These are phyloP conservation scores for Solanum okadae DNA, from an alignment of 257 asterid genomes.

Conservation along the genomic window DNA sequence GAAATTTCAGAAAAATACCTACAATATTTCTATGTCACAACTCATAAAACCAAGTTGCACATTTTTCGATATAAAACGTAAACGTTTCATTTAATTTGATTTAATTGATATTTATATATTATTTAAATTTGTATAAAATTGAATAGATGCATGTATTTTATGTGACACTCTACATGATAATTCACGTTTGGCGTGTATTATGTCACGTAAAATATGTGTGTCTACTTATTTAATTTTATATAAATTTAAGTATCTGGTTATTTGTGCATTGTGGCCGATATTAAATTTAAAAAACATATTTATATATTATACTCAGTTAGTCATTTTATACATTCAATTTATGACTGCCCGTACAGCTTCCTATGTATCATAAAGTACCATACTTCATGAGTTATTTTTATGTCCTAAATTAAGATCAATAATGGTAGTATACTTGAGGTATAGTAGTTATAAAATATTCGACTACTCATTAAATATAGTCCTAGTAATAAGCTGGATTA, in stretches of 20 bases:
- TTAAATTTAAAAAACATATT: too few relatives aligned
- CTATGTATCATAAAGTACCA: background rate
- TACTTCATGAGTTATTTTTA: background rate
- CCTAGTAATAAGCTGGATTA: background rate
- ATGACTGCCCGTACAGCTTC: background rate
- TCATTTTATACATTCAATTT: background rate
- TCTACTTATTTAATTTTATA: too few relatives aligned
- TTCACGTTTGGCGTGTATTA: fast-evolving
- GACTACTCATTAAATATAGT: background rate
- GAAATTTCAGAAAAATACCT: background rate
- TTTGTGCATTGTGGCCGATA: fast-evolving
- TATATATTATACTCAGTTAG: background rate
- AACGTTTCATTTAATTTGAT: background rate
- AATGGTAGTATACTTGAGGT: background rate
- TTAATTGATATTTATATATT: too few relatives aligned
- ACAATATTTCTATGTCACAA: background rate
- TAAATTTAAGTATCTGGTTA: too few relatives aligned
- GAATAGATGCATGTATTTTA: fast-evolving
- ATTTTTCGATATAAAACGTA: background rate
- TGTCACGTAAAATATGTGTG: fast-evolving
- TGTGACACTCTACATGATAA: background rate
- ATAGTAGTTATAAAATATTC: background rate
- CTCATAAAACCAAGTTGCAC: background rate
- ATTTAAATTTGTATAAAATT: background rate
- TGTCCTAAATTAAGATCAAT: background rate